Percentiles rank a stretch among this genome's conserved stretches.
phyloP scores from a whole-genome alignment of 495 filamentous ascomycete genomes.

The Collariella sp. region DNA sequence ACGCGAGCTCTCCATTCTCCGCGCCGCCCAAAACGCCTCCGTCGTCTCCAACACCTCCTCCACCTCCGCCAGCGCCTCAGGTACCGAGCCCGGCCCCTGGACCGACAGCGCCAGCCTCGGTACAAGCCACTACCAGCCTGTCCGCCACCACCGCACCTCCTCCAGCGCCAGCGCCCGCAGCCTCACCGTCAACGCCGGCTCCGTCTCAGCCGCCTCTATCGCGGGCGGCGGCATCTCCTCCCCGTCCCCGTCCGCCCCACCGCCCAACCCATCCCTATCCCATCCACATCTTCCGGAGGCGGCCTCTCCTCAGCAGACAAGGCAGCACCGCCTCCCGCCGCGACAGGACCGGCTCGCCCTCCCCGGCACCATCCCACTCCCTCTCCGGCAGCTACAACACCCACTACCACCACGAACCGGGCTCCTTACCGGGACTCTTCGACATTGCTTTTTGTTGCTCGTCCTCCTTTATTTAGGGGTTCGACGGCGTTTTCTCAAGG shows the following conservation, averaged over 20 bases:
- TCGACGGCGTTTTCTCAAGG: too few species aligned
- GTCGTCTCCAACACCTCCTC: slow-evolving; percentile 76
- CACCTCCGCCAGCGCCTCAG: slow-evolving; percentile 42
- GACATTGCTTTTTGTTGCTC: too few species aligned
- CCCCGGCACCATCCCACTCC: slow-evolving; percentile 15
- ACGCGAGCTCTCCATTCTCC: slow-evolving; percentile 70
- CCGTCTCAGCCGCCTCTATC: slow-evolving; percentile 33
- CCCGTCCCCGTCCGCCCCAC: slow-evolving; percentile 27
- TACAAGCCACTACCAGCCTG: slow-evolving; percentile 31
- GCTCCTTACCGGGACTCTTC: slow-evolving; percentile 2
- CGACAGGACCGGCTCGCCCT: slow-evolving; percentile 36
- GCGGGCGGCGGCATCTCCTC: slow-evolving; percentile 27
- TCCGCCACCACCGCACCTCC: slow-evolving; percentile 37
- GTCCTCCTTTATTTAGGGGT: too few species aligned
- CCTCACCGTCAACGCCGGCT: slow-evolving; percentile 37
- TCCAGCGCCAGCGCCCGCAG: slow-evolving; percentile 49
- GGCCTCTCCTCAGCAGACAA: slow-evolving; percentile 34
- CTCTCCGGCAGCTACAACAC: slow-evolving; percentile 16
- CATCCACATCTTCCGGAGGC: slow-evolving; percentile 22
- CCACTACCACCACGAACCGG: slow-evolving; percentile 15
- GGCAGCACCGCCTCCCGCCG: slow-evolving; percentile 37
- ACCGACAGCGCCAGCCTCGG: slow-evolving; percentile 28
- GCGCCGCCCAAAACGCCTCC: slow-evolving; percentile 70
- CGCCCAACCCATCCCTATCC: slow-evolving; percentile 8
- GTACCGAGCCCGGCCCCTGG: slow-evolving; percentile 28